Base-by-base conservation (phyloP, 2,329 filamentous ascomycete genomes). In the Penicillium sp. region DNA sequence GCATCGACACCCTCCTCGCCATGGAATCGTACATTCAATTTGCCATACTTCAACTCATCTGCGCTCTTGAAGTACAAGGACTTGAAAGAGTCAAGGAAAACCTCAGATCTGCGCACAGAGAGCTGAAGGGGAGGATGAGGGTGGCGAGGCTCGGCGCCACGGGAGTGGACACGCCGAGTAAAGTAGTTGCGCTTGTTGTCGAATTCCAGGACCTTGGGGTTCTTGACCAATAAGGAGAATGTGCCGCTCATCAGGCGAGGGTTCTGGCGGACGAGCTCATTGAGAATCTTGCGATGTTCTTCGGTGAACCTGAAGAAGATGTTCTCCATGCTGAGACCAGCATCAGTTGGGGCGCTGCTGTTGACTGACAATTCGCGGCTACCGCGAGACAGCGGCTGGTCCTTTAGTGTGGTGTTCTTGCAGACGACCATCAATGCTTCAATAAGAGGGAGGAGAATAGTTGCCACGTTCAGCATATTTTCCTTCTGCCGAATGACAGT, bases 131-230 rank as follows among this genome's bases (percentile, higher is more conserved):
- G 89, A 45, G 85, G 85, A 64, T 90, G 85, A 8, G 88, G 82
- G 50, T 89, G 85, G 42, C 92, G 87, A 57, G 82, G 83, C 67
- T 90, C 87, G 52, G 84, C 84, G 51, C 83, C 83, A 49, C 89
- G 85, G 44, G 84, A 85, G 74, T 99, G 94, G 11, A 99, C 87
- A 68, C 91, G 92, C 59, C 94, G 89, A 72, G 87, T 97, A 81
- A 99, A 99, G 82, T 95, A 99, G 77, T 96, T 97, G 68, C 94
- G 92, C 81, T 99, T 99, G 79, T 99, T 99, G 78, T 99, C 94
- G 69, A 99, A 99, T 71, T 99, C 94, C 13, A 99, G 81, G 4
- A 99, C 95, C 81, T 97, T 99, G 26, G 94, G 95, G 70, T 99
- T 99, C 81, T 96, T 97, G 61, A 97, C 94, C 46, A 99, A 79